Evolutionary conservation across 768 basidiomycete genomes (phyloP).

Genomic region (Boletus rufocinnamomeus): DNA sequence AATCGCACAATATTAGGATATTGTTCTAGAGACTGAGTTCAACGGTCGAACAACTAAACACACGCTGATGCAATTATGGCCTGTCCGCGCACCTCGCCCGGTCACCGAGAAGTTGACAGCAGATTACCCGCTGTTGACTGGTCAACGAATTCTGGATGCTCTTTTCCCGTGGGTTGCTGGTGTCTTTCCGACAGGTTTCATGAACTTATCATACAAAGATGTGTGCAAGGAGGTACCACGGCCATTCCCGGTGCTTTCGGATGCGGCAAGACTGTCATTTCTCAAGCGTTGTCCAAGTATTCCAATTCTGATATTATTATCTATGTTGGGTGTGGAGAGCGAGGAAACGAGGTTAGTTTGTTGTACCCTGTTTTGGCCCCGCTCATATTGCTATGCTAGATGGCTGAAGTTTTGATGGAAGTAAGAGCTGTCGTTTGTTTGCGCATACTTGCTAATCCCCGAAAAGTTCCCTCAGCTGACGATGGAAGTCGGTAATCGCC

Average conservation of each 20-base stretch:
- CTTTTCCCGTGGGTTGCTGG: constrained; percentile 79
- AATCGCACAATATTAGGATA: constrained; percentile 55
- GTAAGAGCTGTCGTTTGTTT: constrained; percentile 40
- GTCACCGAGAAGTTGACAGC: constrained; percentile 95
- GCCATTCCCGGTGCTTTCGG: constrained; percentile 99
- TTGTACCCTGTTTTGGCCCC: constrained; percentile 38
- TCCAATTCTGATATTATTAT: constrained; percentile 99
- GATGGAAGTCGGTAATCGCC: constrained; percentile 87
- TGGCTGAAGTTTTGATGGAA: constrained; percentile 99
- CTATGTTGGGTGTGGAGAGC: constrained; percentile 98
- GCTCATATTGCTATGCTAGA: constrained; percentile 45
- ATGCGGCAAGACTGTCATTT: constrained; percentile 98
- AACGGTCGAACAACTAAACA: constrained; percentile 93
- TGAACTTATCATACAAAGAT: constrained; percentile 45
- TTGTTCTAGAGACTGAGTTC: constrained; percentile 96
- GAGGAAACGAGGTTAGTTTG: constrained; percentile 83
- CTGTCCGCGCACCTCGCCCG: constrained; percentile 95
- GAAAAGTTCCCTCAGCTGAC: constrained; percentile 82
- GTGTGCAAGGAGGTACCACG: constrained; percentile 94
- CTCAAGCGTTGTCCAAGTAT: constrained; percentile 95
- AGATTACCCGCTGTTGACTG: constrained; percentile 88
- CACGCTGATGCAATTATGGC: constrained; percentile 98
- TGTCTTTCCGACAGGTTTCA: background rate
- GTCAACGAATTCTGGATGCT: constrained; percentile 95
- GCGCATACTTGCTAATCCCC: constrained; percentile 14